phyloP scores from a whole-genome alignment of 2,329 filamentous ascomycete genomes.

The Hyphodiscus sp. region DNA sequence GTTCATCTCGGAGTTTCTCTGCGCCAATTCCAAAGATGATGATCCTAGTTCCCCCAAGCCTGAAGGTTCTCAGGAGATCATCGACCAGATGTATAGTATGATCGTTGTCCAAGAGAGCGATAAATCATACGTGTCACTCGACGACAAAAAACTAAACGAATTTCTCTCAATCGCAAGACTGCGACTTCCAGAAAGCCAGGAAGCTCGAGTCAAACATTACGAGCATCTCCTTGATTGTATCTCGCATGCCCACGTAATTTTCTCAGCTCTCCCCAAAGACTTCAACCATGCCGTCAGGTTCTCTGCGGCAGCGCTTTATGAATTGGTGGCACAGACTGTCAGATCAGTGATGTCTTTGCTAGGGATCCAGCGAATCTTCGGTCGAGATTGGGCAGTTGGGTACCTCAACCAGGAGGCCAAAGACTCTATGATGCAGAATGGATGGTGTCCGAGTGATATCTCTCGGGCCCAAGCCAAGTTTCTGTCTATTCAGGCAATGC shows the following conservation, averaged over 20 bases:
- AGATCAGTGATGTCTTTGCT: slow-evolving; percentile 5
- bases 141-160: neutral
- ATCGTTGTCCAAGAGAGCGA: neutral
- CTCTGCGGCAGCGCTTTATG: slow-evolving; percentile 27
- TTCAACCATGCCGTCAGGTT: slow-evolving; percentile 24
- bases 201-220: neutral
- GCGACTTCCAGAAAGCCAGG: neutral
- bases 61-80: neutral
- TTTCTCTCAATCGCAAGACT: neutral
- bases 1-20: neutral
- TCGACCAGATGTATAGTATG: neutral
- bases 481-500: slow-evolving; percentile 18
- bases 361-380: neutral
- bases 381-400: neutral
- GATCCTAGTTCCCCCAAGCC: neutral
- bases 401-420: slow-evolving; percentile 18
- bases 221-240: slow-evolving; percentile 1
- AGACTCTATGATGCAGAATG: slow-evolving; percentile 23
- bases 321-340: slow-evolving; percentile 16
- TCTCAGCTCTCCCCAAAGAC: slow-evolving; percentile 4
- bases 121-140: neutral
- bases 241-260: neutral
- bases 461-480: slow-evolving; percentile 6
- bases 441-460: slow-evolving; percentile 32
- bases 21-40: slow-evolving; percentile 10